Evolutionary conservation across 768 basidiomycete genomes (phyloP).

Genomic region (Calvatia gigantea): DNA sequence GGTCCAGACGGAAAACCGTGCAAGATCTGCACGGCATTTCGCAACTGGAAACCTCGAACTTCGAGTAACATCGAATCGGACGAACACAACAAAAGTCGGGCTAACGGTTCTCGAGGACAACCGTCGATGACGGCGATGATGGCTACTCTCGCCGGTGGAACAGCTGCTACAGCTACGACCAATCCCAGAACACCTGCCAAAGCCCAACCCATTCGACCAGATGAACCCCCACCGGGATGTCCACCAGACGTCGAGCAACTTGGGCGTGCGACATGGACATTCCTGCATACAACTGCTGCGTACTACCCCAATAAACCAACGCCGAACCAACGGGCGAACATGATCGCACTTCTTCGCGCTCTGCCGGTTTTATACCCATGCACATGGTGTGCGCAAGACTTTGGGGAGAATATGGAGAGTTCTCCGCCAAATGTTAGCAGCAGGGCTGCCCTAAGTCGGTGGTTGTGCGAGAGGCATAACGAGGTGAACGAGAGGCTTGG

Average conservation of each 20-base stretch:
- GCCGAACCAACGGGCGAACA: constrained; percentile 71
- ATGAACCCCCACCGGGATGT: constrained; percentile 59
- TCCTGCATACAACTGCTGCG: constrained; percentile 92
- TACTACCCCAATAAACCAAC: constrained; percentile 90
- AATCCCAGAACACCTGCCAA: constrained; percentile 16
- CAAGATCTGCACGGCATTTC: constrained; percentile 85
- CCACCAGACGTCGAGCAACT: constrained; percentile 89
- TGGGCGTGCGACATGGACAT: constrained; percentile 94
- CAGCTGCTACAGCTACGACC: constrained; percentile 16
- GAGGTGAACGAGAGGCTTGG: constrained; percentile 86
- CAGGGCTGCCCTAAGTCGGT: constrained; percentile 63
- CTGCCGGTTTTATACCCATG: constrained; percentile 89
- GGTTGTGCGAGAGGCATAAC: constrained; percentile 93
- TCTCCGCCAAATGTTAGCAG: constrained; percentile 79
- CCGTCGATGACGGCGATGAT: constrained; percentile 14
- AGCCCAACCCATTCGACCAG: constrained; percentile 16
- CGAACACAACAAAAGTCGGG: constrained; percentile 16
- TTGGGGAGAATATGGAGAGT: constrained; percentile 62
- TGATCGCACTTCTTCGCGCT: constrained; percentile 76
- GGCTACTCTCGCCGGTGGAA: constrained; percentile 24
- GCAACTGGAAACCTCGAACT: constrained; percentile 56
- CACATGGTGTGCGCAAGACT: constrained; percentile 77
- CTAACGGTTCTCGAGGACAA: constrained; percentile 4
- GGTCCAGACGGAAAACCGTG: constrained; percentile 95
- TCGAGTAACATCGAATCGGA: constrained; percentile 28